phyloP scores from a whole-genome alignment of 768 basidiomycete genomes.

The Boletellus sp. region DNA sequence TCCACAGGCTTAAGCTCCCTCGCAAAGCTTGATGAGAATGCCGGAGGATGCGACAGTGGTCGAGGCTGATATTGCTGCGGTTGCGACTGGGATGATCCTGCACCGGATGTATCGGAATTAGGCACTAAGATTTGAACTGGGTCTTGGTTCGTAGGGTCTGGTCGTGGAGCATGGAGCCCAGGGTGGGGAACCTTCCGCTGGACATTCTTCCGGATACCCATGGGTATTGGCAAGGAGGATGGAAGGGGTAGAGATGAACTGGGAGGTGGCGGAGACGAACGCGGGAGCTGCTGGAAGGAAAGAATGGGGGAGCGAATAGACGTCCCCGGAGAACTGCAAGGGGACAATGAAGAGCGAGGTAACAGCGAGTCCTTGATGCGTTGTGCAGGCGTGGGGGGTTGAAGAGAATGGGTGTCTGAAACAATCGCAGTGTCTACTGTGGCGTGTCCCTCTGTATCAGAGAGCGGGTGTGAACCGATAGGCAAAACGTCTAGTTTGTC shows the following conservation, averaged over 20 bases:
- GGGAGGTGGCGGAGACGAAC: slow-evolving; percentile 12
- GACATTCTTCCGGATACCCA: slow-evolving; percentile 25
- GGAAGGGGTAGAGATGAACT: slow-evolving; percentile 12
- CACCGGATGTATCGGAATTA: slow-evolving; percentile 51
- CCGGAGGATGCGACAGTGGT: slow-evolving; percentile 4
- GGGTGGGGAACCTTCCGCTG: slow-evolving; percentile 49
- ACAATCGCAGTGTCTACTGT: not conserved
- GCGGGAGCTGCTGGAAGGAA: slow-evolving; percentile 3
- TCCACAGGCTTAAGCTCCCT: slow-evolving; percentile 18
- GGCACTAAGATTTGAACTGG: slow-evolving; percentile 48
- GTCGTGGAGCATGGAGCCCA: slow-evolving; percentile 29
- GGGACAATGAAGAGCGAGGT: slow-evolving; percentile 4
- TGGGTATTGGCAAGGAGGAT: slow-evolving; percentile 1
- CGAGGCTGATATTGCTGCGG: slow-evolving; percentile 31
- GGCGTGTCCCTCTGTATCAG: slow-evolving; percentile 15
- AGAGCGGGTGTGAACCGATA: not conserved
- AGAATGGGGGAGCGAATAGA: not conserved
- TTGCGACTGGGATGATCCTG: slow-evolving; percentile 31
- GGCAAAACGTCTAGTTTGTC: slow-evolving; percentile 3
- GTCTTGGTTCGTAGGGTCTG: slow-evolving; percentile 30
- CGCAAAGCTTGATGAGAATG: slow-evolving; percentile 18
- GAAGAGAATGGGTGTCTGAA: slow-evolving; percentile 14
- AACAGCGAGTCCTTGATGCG: slow-evolving; percentile 8
- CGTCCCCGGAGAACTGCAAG: slow-evolving; percentile 8
- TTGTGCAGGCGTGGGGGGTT: slow-evolving; percentile 30